Evolutionary conservation across 495 filamentous ascomycete genomes (phyloP).

Genomic region (Lasiosphaeris hirsuta): DNA sequence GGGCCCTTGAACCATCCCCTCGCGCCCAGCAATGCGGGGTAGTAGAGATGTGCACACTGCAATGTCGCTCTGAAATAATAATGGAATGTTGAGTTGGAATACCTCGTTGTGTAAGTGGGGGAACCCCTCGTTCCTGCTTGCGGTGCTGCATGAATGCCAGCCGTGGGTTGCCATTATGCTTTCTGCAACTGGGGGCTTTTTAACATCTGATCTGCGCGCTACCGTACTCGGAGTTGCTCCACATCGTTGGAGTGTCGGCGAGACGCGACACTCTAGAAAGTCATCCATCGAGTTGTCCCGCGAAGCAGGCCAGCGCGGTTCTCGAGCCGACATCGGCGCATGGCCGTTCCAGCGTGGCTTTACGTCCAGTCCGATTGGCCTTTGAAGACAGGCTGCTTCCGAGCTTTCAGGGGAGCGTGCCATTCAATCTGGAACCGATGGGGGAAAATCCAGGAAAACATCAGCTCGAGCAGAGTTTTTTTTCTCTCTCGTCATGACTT

Average conservation of each 20-base stretch:
- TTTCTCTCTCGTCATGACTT: too few species aligned
- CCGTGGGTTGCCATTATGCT: neutral
- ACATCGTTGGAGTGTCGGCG: neutral
- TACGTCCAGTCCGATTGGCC: slow-evolving; percentile 3
- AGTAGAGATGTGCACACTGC: neutral
- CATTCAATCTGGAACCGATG: too few species aligned
- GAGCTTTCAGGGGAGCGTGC: neutral
- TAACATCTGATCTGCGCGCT: slow-evolving; percentile 4
- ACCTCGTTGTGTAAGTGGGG: neutral
- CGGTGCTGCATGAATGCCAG: slow-evolving; percentile 4
- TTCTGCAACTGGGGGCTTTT: neutral
- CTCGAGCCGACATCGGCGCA: slow-evolving; percentile 12
- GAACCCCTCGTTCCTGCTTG: neutral
- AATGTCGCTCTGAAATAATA: neutral
- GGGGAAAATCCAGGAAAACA: too few species aligned
- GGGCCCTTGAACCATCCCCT: too few species aligned
- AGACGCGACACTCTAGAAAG: neutral
- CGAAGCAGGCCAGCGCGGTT: neutral
- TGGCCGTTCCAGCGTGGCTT: neutral
- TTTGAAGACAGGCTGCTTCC: neutral
- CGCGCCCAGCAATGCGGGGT: neutral
- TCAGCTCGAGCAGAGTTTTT: too few species aligned
- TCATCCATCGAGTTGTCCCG: neutral
- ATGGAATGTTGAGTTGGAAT: neutral
- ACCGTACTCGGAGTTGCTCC: neutral